Evolutionary conservation across 768 basidiomycete genomes (phyloP).

Genomic region (Russula virescens): DNA sequence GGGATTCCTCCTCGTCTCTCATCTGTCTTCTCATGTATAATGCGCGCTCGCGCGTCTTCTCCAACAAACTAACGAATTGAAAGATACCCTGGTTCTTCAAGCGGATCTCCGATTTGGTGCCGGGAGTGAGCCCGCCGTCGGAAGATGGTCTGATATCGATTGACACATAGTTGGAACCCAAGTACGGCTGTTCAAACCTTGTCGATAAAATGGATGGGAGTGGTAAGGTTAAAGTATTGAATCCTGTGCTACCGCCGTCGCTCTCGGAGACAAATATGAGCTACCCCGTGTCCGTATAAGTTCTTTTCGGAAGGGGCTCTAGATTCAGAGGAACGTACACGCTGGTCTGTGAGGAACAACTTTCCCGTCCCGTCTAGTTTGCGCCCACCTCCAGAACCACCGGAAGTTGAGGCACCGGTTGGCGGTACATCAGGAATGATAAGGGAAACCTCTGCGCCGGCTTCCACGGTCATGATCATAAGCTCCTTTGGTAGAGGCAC

Average conservation of each 20-base stretch:
- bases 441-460: slow-evolving; percentile 54
- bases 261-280: slow-evolving; percentile 47
- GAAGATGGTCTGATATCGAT: slow-evolving; percentile 63
- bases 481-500: slow-evolving; percentile 61
- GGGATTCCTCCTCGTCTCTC: slow-evolving; percentile 50
- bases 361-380: slow-evolving; percentile 55
- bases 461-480: slow-evolving; percentile 49
- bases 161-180: slow-evolving; percentile 59
- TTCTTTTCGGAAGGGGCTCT: not conserved
- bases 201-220: slow-evolving; percentile 60
- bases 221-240: slow-evolving; percentile 49
- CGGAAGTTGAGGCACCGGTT: slow-evolving; percentile 37
- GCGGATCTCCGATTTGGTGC: slow-evolving; percentile 61
- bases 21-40: slow-evolving; percentile 68
- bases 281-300: slow-evolving; percentile 33
- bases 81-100: slow-evolving; percentile 66
- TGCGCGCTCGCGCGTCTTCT: slow-evolving; percentile 71
- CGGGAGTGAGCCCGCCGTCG: slow-evolving; percentile 59
- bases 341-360: slow-evolving; percentile 63
- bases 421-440: slow-evolving; percentile 52
- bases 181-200: slow-evolving; percentile 69
- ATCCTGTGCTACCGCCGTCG: slow-evolving; percentile 25
- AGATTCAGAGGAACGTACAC: slow-evolving; percentile 41
- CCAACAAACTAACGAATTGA: slow-evolving; percentile 62
- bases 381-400: slow-evolving; percentile 49